These are phyloP conservation scores for Cavenderia fasciculata DNA, from an alignment of 78 protist genomes.

Conservation along the genomic window DNA sequence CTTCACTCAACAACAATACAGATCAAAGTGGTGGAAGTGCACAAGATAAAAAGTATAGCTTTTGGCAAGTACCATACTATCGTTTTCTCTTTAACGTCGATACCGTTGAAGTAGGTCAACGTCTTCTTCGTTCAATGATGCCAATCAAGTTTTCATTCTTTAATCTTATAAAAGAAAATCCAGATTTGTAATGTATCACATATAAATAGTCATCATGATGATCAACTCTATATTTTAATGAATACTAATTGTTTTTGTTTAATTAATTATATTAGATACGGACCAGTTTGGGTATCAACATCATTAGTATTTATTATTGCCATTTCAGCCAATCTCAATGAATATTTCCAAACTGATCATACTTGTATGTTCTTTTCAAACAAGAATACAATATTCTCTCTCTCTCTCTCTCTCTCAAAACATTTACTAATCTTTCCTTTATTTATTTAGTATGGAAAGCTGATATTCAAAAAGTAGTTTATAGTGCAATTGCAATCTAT, in stretches of 20 bases:
- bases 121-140: slow-evolving; percentile 44
- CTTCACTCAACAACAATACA: background rate
- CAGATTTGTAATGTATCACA: slow-evolving; percentile 24
- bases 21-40: background rate
- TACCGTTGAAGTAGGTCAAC: slow-evolving; percentile 51
- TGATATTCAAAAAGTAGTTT: slow-evolving; percentile 39
- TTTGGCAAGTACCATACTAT: slow-evolving; percentile 53
- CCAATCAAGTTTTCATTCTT: slow-evolving; percentile 77
- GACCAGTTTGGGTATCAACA: slow-evolving; percentile 77
- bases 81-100: slow-evolving; percentile 63
- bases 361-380: background rate
- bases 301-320: slow-evolving; percentile 66
- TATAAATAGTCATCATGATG: background rate
- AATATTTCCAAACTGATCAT: slow-evolving; percentile 41
- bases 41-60: slow-evolving; percentile 57
- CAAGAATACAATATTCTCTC: background rate
- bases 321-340: slow-evolving; percentile 34
- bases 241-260: too few relatives aligned
- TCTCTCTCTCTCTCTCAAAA: background rate
- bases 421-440: background rate
- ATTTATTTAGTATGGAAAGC: slow-evolving; percentile 25
- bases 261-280: slow-evolving; percentile 31
- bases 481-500: slow-evolving; percentile 64
- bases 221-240: too few relatives aligned
- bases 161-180: slow-evolving; percentile 48